Base-by-base conservation (phyloP, 306 rosid species). In the Citrullus amarus region DNA sequence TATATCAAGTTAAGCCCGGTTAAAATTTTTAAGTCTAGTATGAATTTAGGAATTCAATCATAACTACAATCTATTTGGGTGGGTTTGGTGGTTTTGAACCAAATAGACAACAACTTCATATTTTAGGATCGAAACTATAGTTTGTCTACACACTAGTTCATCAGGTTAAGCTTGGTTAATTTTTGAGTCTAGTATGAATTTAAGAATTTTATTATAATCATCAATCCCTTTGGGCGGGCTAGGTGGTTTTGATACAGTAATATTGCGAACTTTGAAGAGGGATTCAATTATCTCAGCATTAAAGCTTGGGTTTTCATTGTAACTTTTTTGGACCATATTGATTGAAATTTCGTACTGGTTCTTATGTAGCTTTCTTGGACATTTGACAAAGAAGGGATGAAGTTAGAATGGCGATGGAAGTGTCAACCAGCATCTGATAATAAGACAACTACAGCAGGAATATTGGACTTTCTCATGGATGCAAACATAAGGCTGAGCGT, bases 371-470 rank as follows among this genome's bases (percentile, higher is more conserved):
- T 92, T 84, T 91, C 92, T 0, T 95, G 97, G 99, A 89, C 96
- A 6, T 95, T 92, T 86, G 89, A 91, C 82, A 95, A 89, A 82
- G 97, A 85, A 91, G 93, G 92, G 76, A 89, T 92, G 41, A 91
- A 87, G 51, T 85, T 92, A 36, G 88, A 89, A 46, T 92, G 97
- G 97, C 86, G 99, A 82, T 92, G 96, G 99, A 91, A 91, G 80
- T 91, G 95, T 84, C 78, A 83, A 81, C 90, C 75, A 9, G 83
- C 96, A n/a, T 81, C 87, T 43, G 78, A 89, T 75, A 80, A 84
- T 81, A 91, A 87, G 86, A 82, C 91, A 78, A 89, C 84, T 32
- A 92, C 95, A 1, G 85, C 87, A 15, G 87, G 82, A 36, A 85
- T 91, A 79, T 82, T 95, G 92, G 90, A 88, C 86, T 92, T 92